Base-by-base conservation (phyloP, 805 yeast genomes). In the Starmerella floris region DNA sequence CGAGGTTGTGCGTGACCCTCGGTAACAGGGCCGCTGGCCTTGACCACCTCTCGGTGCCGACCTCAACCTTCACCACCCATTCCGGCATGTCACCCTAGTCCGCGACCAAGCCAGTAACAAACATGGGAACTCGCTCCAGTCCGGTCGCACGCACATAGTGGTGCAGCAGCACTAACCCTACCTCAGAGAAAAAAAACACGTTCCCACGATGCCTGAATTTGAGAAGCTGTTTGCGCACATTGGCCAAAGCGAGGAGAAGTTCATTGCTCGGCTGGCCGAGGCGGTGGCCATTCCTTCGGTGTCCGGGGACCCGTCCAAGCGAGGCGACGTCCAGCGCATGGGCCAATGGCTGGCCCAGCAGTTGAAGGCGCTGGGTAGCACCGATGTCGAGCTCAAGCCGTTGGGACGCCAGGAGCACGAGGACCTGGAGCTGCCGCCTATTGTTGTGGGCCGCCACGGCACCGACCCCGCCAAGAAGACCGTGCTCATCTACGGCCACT, bases 231-330 rank as follows among this genome's bases (percentile, higher is more conserved):
- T 79, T 57, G 61, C 62, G 23, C 76, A 79, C 60, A 78, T 83
- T 52, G 82, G 79, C 52, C 79, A 73, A 54, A 73, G 83, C 59
- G 77, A 83, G 63, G 81, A 87, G 5, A 63, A 69, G 48, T 87
- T 80, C 67, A 57, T 62, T 43, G 38, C 48, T 23, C 57, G 62
- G 30, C 70, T 91, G 46, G 63, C 76, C 34, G 69, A 79, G 39
- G 96, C 96, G n/a, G 85, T 91, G 36, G 81, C 84, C 46, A 91
- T 88, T 53, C 93, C 95, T 37, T 87, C 96, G 9, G 97, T 91
- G 36, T 85, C 96, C 4, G 77, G 83, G 32, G 98, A 91, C 59
- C 94, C 85, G 57, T 62, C 76, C 11, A 72, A 83, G 52, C 81
- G 99, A 63, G 91, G 94, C 23, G 69, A 79, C 59, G 97, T 91